Percentiles rank a stretch among this genome's conserved stretches.
Conservation (phyloP, 2,329 filamentous ascomycete genomes). For the Xylaria sp. region DNA sequence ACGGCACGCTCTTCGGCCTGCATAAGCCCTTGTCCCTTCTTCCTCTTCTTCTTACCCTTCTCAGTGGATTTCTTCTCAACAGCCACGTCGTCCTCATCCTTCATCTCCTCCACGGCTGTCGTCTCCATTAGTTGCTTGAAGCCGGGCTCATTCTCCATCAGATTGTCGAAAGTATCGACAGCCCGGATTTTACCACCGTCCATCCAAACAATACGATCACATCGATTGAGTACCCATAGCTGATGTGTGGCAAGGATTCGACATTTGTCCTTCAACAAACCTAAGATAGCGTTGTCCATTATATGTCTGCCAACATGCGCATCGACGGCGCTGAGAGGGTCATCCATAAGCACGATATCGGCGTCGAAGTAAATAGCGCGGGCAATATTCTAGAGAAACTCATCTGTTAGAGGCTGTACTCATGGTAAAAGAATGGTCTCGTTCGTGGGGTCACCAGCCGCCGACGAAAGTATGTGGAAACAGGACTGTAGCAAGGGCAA, state of each 20-base stretch:
- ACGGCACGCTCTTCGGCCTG: conserved; percentile 75
- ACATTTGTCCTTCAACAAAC: conserved; percentile 88
- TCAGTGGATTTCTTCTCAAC: conserved; percentile 61
- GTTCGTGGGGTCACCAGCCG: background rate
- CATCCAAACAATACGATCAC: conserved; percentile 94
- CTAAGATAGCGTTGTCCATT: conserved; percentile 94
- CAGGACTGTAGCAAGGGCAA: background rate
- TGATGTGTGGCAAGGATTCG: conserved; percentile 94
- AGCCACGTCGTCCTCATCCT: conserved; percentile 61
- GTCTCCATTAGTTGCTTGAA: conserved; percentile 89
- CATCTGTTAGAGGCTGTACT: conserved; percentile 7
- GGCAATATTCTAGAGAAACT: conserved; percentile 75
- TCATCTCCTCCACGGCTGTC: conserved; percentile 77
- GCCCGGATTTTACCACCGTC: conserved; percentile 85
- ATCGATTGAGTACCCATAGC: conserved; percentile 89
- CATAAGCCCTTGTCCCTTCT: conserved; percentile 74
- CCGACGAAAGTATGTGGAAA: background rate
- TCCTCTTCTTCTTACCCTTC: conserved; percentile 65
- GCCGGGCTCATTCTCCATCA: conserved; percentile 80
- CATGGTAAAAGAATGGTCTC: background rate
- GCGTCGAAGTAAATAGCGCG: conserved; percentile 78
- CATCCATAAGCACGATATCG: conserved; percentile 76
- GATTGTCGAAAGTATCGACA: conserved; percentile 87
- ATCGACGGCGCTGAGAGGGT: conserved; percentile 75
- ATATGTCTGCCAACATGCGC: conserved; percentile 79